These are phyloP conservation scores for Jacaranda copaia DNA, from an alignment of 257 asterid genomes.

Conservation along the genomic window DNA sequence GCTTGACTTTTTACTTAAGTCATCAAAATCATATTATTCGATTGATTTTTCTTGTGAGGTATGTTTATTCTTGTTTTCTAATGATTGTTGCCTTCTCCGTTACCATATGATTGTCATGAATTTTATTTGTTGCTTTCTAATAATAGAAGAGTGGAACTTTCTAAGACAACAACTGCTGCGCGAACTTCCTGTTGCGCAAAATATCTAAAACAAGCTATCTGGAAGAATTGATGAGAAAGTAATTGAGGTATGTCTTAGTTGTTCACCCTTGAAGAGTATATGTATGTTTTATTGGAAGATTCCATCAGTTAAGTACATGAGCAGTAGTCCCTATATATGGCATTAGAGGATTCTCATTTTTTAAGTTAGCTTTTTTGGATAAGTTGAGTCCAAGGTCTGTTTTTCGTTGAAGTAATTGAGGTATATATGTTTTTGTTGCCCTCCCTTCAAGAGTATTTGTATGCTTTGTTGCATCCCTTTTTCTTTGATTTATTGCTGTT, in stretches of 20 bases:
- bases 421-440: too few relatives aligned
- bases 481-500: constrained; percentile 21
- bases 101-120: constrained; percentile 21
- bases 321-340: too few relatives aligned
- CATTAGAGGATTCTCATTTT: too few relatives aligned
- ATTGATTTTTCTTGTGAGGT: constrained; percentile 19
- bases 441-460: too few relatives aligned
- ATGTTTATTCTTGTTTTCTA: constrained; percentile 22
- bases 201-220: constrained; percentile 68
- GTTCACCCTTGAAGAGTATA: constrained; percentile 2
- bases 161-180: constrained; percentile 51
- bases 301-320: too few relatives aligned
- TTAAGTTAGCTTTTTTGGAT: too few relatives aligned
- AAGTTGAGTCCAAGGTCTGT: too few relatives aligned
- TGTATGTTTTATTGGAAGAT: not conserved
- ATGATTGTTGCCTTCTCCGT: constrained; percentile 8
- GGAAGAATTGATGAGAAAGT: constrained; percentile 56
- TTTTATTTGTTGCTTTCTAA: constrained; percentile 66
- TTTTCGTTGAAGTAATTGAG: too few relatives aligned
- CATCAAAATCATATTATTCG: constrained; percentile 4
- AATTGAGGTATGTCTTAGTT: constrained; percentile 59
- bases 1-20: constrained; percentile 19
- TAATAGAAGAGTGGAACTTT: constrained; percentile 79
- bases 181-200: constrained; percentile 49
- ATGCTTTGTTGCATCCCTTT: not conserved